These are phyloP conservation scores for Plasmopara muralis DNA, from an alignment of 352 stramenopile genomes.

Conservation along the genomic window DNA sequence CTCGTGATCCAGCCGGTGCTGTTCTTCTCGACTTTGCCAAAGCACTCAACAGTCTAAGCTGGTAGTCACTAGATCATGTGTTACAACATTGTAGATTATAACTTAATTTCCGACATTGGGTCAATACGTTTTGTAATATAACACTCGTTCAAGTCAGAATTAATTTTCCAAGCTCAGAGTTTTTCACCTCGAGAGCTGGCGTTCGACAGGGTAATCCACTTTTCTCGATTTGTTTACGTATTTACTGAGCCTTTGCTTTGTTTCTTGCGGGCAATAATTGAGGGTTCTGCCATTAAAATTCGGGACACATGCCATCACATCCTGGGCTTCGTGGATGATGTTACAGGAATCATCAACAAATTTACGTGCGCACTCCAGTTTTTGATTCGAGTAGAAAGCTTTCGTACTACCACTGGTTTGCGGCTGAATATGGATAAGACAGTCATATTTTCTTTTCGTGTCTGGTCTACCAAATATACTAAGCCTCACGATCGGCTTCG, in stretches of 20 bases:
- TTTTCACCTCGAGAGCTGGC: background rate
- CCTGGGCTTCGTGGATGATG: background rate
- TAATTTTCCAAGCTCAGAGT: background rate
- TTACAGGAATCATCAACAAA: background rate
- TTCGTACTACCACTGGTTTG: background rate
- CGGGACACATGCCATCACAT: background rate
- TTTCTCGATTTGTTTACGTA: background rate
- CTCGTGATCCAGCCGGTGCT: background rate
- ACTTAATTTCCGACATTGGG: background rate
- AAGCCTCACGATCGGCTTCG: no score
- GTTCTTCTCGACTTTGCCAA: constrained; percentile 3
- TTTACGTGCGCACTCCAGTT: background rate
- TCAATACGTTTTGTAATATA: background rate
- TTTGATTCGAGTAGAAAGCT: background rate
- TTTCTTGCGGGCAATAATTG: background rate
- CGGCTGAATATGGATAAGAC: background rate
- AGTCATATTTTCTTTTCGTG: background rate
- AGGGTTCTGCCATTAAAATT: background rate
- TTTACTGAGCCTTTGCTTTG: background rate
- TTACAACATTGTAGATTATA: constrained; percentile 1
- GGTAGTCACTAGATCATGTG: background rate
- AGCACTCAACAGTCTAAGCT: constrained; percentile 5
- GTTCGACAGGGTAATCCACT: background rate
- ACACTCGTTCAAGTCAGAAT: background rate
- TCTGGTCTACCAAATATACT: background rate